Percentiles rank a stretch among this genome's conserved stretches.
Evolutionary conservation across 768 basidiomycete genomes (phyloP).

Genomic region (Pleurotus tuber-regium): DNA sequence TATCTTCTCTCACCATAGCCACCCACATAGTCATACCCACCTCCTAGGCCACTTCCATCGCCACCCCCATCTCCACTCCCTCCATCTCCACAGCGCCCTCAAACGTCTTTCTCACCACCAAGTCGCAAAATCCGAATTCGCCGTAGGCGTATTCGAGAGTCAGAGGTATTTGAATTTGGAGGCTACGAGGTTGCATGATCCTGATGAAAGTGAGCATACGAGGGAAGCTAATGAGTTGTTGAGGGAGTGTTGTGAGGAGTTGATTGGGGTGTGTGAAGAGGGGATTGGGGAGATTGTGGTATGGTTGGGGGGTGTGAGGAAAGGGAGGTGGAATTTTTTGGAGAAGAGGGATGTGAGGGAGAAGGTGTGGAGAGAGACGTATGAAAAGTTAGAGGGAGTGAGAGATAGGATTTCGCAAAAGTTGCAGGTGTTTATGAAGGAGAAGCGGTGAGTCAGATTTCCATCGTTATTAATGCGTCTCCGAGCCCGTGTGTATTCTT

Average conservation of each 20-base stretch:
- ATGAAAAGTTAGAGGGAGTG: conserved; percentile 36
- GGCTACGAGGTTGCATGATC: conserved; percentile 48
- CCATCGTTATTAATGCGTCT: background rate
- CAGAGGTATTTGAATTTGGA: conserved; percentile 71
- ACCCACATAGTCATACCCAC: conserved; percentile 21
- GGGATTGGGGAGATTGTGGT: conserved; percentile 38
- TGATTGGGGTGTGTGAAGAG: conserved; percentile 42
- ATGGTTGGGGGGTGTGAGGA: conserved; percentile 48
- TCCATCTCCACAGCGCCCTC: conserved; percentile 34
- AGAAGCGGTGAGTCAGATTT: conserved; percentile 43
- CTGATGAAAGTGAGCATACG: conserved; percentile 40
- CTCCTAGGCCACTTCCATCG: conserved; percentile 23
- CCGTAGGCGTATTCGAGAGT: conserved; percentile 73
- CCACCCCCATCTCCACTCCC: conserved; percentile 29
- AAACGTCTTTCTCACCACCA: conserved; percentile 34
- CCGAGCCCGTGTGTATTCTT: too few relatives aligned
- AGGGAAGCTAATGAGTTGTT: conserved; percentile 43
- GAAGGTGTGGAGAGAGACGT: conserved; percentile 26
- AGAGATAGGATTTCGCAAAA: conserved; percentile 31
- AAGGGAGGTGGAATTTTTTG: conserved; percentile 37
- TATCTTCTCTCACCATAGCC: conserved; percentile 9
- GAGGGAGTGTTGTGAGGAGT: conserved; percentile 48
- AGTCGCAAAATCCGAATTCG: conserved; percentile 38
- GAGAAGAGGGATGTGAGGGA: conserved; percentile 25
- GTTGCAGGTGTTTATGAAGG: conserved; percentile 46